Evolutionary conservation across 148 eudicot species (phyloP).

Genomic region (Linanthus parryae): DNA sequence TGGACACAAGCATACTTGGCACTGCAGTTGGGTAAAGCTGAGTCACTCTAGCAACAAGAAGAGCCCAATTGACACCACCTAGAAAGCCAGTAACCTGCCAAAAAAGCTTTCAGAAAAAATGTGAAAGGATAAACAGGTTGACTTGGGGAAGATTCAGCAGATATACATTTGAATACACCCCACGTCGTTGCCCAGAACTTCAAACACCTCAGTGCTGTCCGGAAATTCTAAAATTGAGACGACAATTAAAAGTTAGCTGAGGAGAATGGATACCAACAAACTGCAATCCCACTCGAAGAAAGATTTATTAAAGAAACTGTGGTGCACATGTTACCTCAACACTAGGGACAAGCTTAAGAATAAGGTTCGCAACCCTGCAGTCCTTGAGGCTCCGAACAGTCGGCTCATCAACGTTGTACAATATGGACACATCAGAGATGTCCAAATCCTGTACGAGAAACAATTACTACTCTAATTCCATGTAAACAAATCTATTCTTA

Average conservation of each 20-base stretch:
- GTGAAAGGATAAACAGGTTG: not conserved
- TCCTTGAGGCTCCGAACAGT: constrained; percentile 76
- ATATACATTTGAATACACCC: constrained; percentile 88
- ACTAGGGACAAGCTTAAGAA: no score
- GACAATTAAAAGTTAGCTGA: constrained; percentile 7
- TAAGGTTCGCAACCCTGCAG: no score
- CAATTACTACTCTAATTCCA: no score
- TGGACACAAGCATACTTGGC: constrained; percentile 75
- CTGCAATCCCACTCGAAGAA: no score
- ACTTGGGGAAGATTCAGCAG: not conserved
- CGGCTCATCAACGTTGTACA: constrained; percentile 61
- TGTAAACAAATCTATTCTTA: no score
- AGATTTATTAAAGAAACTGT: no score
- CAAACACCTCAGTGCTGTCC: constrained; percentile 61
- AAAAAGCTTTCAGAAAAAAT: constrained; percentile 20
- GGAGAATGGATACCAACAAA: no score
- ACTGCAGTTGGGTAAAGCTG: constrained; percentile 76
- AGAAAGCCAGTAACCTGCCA: constrained; percentile 81
- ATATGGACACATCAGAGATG: constrained; percentile 49
- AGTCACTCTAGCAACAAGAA: constrained; percentile 75
- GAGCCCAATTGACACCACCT: constrained; percentile 86
- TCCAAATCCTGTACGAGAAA: no score
- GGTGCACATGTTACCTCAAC: no score
- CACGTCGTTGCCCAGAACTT: constrained; percentile 89
- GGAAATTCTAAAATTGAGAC: constrained; percentile 67